A percentile compares a stretch with the other conserved stretches of the same genome.
Conservation (phyloP, 1,284 basidiomycete species). For the Fomitopsis pinicola region DNA sequence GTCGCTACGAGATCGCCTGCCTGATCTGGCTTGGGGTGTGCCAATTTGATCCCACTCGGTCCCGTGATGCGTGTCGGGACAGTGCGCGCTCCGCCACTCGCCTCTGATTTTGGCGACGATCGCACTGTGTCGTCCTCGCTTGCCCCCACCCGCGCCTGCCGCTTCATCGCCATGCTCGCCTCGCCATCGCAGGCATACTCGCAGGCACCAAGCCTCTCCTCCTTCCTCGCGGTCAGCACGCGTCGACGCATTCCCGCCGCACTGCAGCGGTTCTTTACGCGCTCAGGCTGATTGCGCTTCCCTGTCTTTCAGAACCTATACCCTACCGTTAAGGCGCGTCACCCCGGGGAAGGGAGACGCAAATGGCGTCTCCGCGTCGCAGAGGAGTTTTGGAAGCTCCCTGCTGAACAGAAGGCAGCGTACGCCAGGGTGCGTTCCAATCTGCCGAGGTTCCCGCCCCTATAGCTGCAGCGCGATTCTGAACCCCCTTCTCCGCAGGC, state of each 20-base stretch:
- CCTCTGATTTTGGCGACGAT: neutral
- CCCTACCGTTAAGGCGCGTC: conserved; percentile 25
- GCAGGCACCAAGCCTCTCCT: conserved; percentile 13
- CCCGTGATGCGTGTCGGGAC: conserved; percentile 1
- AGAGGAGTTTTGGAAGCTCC: conserved; percentile 34
- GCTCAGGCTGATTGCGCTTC: conserved; percentile 4
- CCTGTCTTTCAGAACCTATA: conserved; percentile 32
- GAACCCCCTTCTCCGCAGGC: neutral
- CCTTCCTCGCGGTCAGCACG: conserved; percentile 22
- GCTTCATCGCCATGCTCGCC: neutral
- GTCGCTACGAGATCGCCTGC: conserved; percentile 5
- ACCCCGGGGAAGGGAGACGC: conserved; percentile 38
- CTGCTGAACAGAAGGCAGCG: conserved; percentile 20
- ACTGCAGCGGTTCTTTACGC: neutral
- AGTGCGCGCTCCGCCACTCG: neutral
- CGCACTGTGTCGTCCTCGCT: neutral
- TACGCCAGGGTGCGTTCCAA: conserved; percentile 14
- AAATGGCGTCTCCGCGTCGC: conserved; percentile 33
- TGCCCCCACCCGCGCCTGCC: neutral
- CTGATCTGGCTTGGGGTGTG: conserved; percentile 3
- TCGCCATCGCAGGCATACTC: neutral
- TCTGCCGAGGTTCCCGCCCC: neutral
- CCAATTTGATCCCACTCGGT: conserved; percentile 1
- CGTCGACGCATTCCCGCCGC: neutral
- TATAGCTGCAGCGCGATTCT: neutral